Base-by-base conservation (phyloP, 495 filamentous ascomycete species). In the Hypoxylon lienhwacheense region DNA sequence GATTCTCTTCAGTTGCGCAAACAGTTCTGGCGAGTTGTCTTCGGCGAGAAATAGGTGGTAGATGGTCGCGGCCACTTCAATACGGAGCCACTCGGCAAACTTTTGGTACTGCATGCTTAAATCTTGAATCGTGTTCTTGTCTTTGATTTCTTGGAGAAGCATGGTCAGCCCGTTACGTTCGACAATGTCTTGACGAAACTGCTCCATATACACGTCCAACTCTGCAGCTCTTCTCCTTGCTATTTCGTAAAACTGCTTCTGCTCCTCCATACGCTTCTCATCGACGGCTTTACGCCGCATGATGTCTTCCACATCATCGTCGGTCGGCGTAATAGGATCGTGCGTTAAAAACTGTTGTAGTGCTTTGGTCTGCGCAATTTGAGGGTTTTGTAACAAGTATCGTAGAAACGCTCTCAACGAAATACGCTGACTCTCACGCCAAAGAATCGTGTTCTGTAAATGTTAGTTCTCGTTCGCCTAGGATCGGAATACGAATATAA, bases 1-100 rank as follows among this genome's bases (percentile, higher is more conserved):
- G 26, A 97, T 96, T 50, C 85, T 80, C 71, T 92, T 97, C 2
- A 85, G 85, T 66, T 97, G 95, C 2, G 91, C 91, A 70, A 97
- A 96, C 25, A 98, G 66, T 59, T 98, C 93, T 5, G 91, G 89
- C 2, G 91, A 96, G 69, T 98, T 98, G 66, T 98, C 93, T 68
- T 98, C 93, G 26, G 93, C 93, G 31, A 98, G 80, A 79, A 98
- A 98, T 22, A 98, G 75, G 69, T 98, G 93, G 67, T 98, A 98
- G 26, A 98, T 82, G 10, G 93, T 97, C 16, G 93, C 93, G 5
- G 93, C 93, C 32, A 98, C 86, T 70, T 98, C 93, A 63, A 98
- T 98, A 20, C 95, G 85, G 39, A 97, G 76, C 93, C 93, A 98
- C 70, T 98, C 93, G 20, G 92, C 92, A 64, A 98, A 98, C 65